phyloP scores from a whole-genome alignment of 257 asterid genomes.

The Euphrasia confusa region DNA sequence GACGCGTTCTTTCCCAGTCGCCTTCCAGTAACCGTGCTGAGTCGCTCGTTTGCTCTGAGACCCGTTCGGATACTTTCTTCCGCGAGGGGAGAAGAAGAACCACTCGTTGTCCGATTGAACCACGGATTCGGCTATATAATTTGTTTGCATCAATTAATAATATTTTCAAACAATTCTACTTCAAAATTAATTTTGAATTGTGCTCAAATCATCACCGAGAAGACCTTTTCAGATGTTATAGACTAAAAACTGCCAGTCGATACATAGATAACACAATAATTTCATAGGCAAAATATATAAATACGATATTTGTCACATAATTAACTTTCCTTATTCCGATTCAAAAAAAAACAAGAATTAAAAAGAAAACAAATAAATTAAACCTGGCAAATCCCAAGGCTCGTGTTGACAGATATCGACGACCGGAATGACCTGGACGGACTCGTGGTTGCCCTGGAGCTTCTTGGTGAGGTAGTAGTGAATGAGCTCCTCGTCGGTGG shows the following conservation, averaged over 20 bases:
- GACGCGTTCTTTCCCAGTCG: conserved; percentile 75
- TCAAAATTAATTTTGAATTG: too few relatives aligned
- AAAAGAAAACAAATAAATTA: not conserved
- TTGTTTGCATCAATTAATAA: not conserved
- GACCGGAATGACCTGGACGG: conserved; percentile 63
- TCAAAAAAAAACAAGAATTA: too few relatives aligned
- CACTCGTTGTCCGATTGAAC: conserved; percentile 76
- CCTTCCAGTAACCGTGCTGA: conserved; percentile 79
- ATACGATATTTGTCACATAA: too few relatives aligned
- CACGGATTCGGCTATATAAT: conserved; percentile 43
- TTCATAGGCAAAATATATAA: too few relatives aligned
- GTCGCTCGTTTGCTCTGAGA: conserved; percentile 88
- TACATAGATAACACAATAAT: too few relatives aligned
- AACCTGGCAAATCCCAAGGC: conserved; percentile 98
- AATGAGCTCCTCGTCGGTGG: conserved; percentile 79
- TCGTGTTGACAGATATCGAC: conserved; percentile 76
- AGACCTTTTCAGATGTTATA: too few relatives aligned
- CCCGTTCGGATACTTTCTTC: conserved; percentile 85
- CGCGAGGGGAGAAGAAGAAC: conserved; percentile 87
- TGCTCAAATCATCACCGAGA: too few relatives aligned
- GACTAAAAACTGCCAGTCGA: too few relatives aligned
- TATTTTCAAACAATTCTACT: too few relatives aligned
- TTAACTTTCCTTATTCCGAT: too few relatives aligned
- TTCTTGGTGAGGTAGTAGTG: conserved; percentile 63
- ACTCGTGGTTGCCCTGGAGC: conserved; percentile 43